These are phyloP conservation scores for Heterobasidion parviporum DNA, from an alignment of 1,284 basidiomycete genomes.

Conservation along the genomic window DNA sequence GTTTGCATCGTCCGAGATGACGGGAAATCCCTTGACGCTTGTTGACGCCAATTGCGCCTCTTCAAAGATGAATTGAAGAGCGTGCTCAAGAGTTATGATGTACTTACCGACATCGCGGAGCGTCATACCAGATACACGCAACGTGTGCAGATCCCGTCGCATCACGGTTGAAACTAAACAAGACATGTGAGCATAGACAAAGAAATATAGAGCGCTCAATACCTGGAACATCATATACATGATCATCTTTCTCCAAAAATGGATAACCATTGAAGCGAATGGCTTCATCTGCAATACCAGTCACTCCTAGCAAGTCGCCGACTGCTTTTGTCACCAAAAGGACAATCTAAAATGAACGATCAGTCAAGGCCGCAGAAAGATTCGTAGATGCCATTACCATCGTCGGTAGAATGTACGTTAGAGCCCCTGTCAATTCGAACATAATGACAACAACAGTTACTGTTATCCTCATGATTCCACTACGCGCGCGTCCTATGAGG, in stretches of 20 bases:
- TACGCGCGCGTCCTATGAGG: conserved; percentile 18
- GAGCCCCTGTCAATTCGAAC: conserved; percentile 98
- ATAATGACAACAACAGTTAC: conserved; percentile 99
- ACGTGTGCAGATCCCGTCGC: conserved; percentile 69
- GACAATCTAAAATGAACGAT: conserved; percentile 61
- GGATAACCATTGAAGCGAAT: conserved; percentile 97
- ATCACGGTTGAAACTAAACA: conserved; percentile 79
- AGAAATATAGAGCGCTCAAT: conserved; percentile 13
- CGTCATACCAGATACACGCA: conserved; percentile 71
- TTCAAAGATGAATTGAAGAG: conserved; percentile 19
- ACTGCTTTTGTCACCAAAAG: conserved; percentile 95
- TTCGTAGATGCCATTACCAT: conserved; percentile 58
- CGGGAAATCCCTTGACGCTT: conserved; percentile 86
- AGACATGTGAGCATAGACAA: conserved; percentile 1
- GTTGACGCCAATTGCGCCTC: conserved; percentile 65
- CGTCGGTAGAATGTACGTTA: conserved; percentile 96
- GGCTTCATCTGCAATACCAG: conserved; percentile 95
- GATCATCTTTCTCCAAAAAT: conserved; percentile 91
- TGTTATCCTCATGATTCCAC: conserved; percentile 94
- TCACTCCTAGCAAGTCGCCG: conserved; percentile 89
- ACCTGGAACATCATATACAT: conserved; percentile 87
- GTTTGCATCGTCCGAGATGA: conserved; percentile 56
- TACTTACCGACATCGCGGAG: conserved; percentile 71
- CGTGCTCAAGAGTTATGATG: not conserved
- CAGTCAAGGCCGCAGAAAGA: not conserved